Base-by-base conservation (phyloP, 2,329 filamentous ascomycete species). In the Pseudocercospora macadamiae region DNA sequence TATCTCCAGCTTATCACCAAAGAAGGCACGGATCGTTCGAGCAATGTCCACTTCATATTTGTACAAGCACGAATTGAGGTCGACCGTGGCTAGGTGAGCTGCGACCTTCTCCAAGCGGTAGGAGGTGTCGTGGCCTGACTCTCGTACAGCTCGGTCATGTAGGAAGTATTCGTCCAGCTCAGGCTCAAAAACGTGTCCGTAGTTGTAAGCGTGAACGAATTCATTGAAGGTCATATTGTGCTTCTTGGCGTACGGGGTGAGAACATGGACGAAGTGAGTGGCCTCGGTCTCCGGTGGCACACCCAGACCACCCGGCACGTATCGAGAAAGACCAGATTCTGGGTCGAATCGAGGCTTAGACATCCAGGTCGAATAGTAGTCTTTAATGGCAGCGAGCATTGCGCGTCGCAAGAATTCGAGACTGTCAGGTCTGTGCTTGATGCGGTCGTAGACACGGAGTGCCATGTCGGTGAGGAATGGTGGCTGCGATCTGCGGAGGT, bases 391-490 rank as follows among this genome's bases (percentile, higher is more conserved):
- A 5, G 95, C 93, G 36, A 96, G 82, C 26, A 92, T 90, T 5
- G 92, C 86, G 14, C 84, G 84, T 28, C 86, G 85, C 63, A 99
- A 81, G 74, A 97, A 97, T 0, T 96, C 91, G 51, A 86, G 76
- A 1, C 92, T 86, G 49, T 86, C 90, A 0, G 88, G 86, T 73
- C 96, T 89, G 66, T 92, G 87, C 79, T 92, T 91, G 75, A 97
- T 97, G 71, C 89, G 89, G 69, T 97, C 92, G 73, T 95, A 97
- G 39, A 96, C 91, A 55, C 92, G 89, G 51, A 97, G 81, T 9
- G 93, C 90, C 92, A 99, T 97, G 75, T 99, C 95, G 1, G 95
- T 99, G 57, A 99, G 80, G 78, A 99, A 97, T 0, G 95, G 95
- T 2, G 95, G 95, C 75, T 99, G 95, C 2, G 95, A 97, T 59